Evolutionary conservation across 768 basidiomycete species (phyloP).

Genomic region (Suillus alpinus): DNA sequence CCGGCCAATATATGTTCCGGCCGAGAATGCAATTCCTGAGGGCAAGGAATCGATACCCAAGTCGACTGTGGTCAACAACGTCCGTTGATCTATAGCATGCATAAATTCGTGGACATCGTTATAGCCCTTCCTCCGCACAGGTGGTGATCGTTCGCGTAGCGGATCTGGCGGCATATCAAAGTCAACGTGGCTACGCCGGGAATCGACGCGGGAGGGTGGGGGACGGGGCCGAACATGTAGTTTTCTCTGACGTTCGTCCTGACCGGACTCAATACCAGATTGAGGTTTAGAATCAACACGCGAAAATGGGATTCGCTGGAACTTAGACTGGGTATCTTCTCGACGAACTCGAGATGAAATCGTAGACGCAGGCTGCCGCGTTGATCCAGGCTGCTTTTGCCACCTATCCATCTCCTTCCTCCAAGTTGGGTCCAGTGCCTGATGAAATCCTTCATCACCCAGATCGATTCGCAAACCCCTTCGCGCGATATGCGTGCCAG

Average conservation of each 20-base stretch:
- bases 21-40: slow-evolving; percentile 49
- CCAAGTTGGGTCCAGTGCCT: slow-evolving; percentile 39
- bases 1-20: slow-evolving; percentile 53
- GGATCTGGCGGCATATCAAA: not conserved
- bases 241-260: not conserved
- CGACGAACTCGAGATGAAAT: slow-evolving; percentile 5
- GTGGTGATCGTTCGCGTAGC: not conserved
- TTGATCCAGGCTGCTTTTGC: slow-evolving; percentile 20
- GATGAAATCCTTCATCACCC: slow-evolving; percentile 43
- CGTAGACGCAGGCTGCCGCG: slow-evolving; percentile 10
- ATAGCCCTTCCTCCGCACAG: slow-evolving; percentile 7
- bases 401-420: slow-evolving; percentile 31
- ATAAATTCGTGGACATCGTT: slow-evolving; percentile 1
- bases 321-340: slow-evolving; percentile 16
- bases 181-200: not conserved
- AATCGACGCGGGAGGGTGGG: not conserved
- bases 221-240: not conserved
- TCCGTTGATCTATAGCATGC: slow-evolving; percentile 5
- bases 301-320: slow-evolving; percentile 7
- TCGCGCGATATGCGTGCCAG: slow-evolving; percentile 34
- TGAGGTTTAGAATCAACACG: slow-evolving; percentile 14
- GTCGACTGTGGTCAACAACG: slow-evolving; percentile 31
- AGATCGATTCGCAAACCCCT: slow-evolving; percentile 40
- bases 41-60: slow-evolving; percentile 49
- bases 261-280: not conserved